Evolutionary conservation across 2,329 filamentous ascomycete genomes (phyloP).

Genomic region (Colletotrichum aenigma): DNA sequence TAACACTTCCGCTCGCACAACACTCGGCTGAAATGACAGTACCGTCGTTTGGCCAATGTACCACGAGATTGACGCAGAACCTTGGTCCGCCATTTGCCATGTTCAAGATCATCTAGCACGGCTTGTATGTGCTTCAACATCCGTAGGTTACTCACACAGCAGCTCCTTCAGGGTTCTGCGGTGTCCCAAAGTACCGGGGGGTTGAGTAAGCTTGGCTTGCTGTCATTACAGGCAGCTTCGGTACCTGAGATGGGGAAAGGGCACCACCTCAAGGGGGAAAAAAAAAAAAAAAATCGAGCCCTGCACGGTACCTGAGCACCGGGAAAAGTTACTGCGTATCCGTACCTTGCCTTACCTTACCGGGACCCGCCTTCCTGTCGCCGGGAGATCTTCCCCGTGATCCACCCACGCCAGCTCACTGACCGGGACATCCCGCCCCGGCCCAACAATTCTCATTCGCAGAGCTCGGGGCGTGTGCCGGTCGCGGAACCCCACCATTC

Average conservation of each 20-base stretch:
- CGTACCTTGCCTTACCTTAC: not conserved
- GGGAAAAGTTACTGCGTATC: not conserved
- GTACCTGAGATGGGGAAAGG: not conserved
- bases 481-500: not conserved
- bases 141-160: too few relatives aligned
- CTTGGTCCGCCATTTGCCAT: not conserved
- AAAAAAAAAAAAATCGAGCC: not conserved
- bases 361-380: not conserved
- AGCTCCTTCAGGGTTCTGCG: not conserved
- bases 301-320: not conserved
- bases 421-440: not conserved
- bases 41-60: not conserved
- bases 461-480: constrained; percentile 4
- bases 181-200: not conserved
- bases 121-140: not conserved
- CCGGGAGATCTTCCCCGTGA: constrained; percentile 17
- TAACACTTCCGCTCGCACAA: not conserved
- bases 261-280: not conserved
- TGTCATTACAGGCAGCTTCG: not conserved
- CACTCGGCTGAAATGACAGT: not conserved
- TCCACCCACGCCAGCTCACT: constrained; percentile 10
- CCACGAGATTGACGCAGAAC: not conserved
- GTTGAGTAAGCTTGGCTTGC: not conserved
- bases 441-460: not conserved
- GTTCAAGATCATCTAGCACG: not conserved